A percentile compares a stretch with the other conserved stretches of the same genome.
phyloP scores from a whole-genome alignment of 2,329 filamentous ascomycete species.

The Diaporthe vexans region DNA sequence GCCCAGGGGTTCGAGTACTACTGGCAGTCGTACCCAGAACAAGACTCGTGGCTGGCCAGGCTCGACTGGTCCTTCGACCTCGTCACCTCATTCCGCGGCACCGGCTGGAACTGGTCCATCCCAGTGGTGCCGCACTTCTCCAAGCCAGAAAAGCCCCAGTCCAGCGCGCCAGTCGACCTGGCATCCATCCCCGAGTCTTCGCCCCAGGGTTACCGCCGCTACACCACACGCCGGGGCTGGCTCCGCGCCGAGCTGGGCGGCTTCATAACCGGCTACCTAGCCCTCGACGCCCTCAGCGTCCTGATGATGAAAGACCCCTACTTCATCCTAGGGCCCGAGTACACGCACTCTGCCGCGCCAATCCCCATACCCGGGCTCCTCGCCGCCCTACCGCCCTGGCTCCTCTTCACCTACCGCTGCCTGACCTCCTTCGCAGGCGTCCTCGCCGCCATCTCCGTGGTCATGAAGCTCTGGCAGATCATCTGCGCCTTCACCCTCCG shows the following conservation, averaged over 20 bases:
- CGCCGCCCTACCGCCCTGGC: conserved; percentile 55
- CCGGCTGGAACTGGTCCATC: conserved; percentile 71
- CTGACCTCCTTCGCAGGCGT: conserved; percentile 69
- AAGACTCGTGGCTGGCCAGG: conserved; percentile 62
- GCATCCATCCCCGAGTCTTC: conserved; percentile 58
- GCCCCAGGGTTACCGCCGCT: conserved; percentile 61
- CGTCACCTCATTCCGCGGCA: conserved; percentile 66
- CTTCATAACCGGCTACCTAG: conserved; percentile 71
- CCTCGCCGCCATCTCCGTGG: conserved; percentile 70
- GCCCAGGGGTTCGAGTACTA: conserved; percentile 63
- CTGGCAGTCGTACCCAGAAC: conserved; percentile 71
- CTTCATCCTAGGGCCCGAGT: conserved; percentile 70
- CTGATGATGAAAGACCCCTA: conserved; percentile 83
- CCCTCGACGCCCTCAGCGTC: conserved; percentile 78
- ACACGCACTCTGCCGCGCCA: conserved; percentile 53
- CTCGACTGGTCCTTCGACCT: conserved; percentile 70
- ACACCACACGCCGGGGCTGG: conserved; percentile 59
- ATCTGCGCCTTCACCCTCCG: conserved; percentile 64
- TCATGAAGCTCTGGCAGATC: conserved; percentile 73
- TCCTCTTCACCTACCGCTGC: conserved; percentile 70
- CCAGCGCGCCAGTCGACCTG: conserved; percentile 57
- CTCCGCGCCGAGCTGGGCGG: conserved; percentile 59
- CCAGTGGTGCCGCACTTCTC: conserved; percentile 60
- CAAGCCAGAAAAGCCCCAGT: conserved; percentile 57
- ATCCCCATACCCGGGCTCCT: conserved; percentile 62